Percentiles rank a stretch among this genome's conserved stretches.
Evolutionary conservation across 2,329 filamentous ascomycete species (phyloP).

Genomic region (Parasarocladium wereldwijsianum): DNA sequence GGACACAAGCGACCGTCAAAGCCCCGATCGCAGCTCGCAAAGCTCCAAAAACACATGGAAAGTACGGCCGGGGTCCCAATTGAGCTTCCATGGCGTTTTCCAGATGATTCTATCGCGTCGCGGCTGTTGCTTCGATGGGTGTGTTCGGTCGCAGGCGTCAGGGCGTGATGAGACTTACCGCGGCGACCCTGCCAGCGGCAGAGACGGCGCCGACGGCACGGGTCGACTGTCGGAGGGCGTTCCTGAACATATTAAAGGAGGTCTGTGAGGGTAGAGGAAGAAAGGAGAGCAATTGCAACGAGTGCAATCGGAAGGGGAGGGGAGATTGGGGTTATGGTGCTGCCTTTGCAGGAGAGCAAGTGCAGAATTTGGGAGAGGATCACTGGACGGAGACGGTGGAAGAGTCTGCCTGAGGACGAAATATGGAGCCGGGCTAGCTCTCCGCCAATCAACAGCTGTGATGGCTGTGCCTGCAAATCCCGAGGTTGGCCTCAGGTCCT

Average conservation of each 20-base stretch:
- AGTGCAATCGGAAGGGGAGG: constrained; percentile 46
- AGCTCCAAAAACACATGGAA: constrained; percentile 20
- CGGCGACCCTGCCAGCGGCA: constrained; percentile 79
- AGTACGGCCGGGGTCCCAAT: constrained; percentile 16
- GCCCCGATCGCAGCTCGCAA: too few relatives aligned
- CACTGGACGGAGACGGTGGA: constrained; percentile 19
- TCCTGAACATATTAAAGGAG: constrained; percentile 77
- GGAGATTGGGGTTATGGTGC: constrained; percentile 40
- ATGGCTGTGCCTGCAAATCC: constrained; percentile 23
- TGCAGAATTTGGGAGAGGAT: constrained; percentile 27
- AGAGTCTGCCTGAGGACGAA: constrained; percentile 26
- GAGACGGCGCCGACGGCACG: constrained; percentile 89
- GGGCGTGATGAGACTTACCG: constrained; percentile 59
- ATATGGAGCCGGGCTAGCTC: constrained; percentile 20
- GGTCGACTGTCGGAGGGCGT: constrained; percentile 92
- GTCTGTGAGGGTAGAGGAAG: constrained; percentile 33
- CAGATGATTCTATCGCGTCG: constrained; percentile 19
- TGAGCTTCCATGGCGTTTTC: constrained; percentile 17
- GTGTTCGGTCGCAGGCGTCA: constrained; percentile 22
- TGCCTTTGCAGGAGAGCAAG: constrained; percentile 31
- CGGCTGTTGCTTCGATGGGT: constrained; percentile 26
- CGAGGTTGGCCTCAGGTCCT: constrained; percentile 18
- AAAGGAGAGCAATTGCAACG: constrained; percentile 47
- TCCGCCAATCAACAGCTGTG: constrained; percentile 19
- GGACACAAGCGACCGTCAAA: too few relatives aligned